These are phyloP conservation scores for Tetrahymena malaccensis DNA, from an alignment of 73 alveolate genomes.

Conservation along the genomic window DNA sequence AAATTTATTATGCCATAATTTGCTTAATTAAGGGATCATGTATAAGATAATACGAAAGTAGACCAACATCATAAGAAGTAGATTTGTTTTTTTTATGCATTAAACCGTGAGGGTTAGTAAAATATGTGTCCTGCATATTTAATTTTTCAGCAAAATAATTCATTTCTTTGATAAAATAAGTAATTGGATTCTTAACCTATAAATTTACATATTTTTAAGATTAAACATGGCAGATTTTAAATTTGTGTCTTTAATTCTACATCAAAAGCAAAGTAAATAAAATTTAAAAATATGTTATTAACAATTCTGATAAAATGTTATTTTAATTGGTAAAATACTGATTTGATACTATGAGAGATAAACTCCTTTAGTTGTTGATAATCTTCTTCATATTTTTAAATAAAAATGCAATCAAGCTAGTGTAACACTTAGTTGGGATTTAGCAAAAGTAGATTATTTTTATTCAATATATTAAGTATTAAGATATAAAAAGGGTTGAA, in stretches of 20 bases:
- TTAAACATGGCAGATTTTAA: not conserved
- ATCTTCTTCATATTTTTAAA: no score
- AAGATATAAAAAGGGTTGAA: no score
- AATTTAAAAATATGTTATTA: no score
- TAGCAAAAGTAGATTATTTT: not conserved
- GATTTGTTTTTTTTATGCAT: conserved; percentile 49
- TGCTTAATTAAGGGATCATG: conserved; percentile 15
- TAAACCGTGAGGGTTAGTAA: conserved; percentile 77
- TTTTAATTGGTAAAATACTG: no score
- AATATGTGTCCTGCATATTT: conserved; percentile 51
- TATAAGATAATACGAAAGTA: conserved; percentile 52
- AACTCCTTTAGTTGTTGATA: no score
- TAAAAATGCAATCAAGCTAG: no score
- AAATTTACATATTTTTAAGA: not conserved
- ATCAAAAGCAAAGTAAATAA: no score
- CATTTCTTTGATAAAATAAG: conserved; percentile 62
- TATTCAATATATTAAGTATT: no score
- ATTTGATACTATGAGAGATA: no score
- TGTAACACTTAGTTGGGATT: no score
- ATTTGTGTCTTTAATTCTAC: no score
- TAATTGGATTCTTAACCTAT: conserved; percentile 23
- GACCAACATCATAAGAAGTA: conserved; percentile 63
- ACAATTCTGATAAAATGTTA: no score
- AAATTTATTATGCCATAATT: not conserved
- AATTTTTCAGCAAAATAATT: conserved; percentile 44